Evolutionary conservation across 805 yeast species (phyloP), one percentile per base, ranked within the genome.

Genomic region (Starmerella asiatica): DNA sequence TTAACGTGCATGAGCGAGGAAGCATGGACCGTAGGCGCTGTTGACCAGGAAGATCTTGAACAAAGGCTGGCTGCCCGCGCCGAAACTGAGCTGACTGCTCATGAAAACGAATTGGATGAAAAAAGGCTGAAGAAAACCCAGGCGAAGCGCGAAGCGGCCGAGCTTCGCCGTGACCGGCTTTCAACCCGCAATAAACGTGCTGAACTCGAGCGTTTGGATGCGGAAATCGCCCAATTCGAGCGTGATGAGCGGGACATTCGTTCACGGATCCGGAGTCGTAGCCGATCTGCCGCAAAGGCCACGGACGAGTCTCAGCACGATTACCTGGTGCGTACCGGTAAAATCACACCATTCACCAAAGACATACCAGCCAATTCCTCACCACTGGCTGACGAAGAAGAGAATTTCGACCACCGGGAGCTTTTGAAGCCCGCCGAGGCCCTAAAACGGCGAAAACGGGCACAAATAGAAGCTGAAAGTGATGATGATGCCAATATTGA

Each of bases 281-380:
- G 21, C 4, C 15, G 11, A 9, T 6, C 15, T 8, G 32, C 21
- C 12, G 8, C 17, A 12, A 15, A 2, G 39, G 36, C 3, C 5
- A 74, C 79, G 0, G 80, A 71, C n/a, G 97, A 91, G 53, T 60
- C 84, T 0, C 80, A 79, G 53, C 73, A 73, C 41, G 96, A 86
- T 37, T 86, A 60, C 53, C 64, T 91, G 44, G 72, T 91, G 0
- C 68, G 98, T 47, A 86, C 88, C 0, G 98, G 98, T 21, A 76
- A 84, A 56, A 73, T 85, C 40, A 91, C 98, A 0, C 97, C 97
- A 0, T 91, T 91, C 64, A 93, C 95, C 9, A 40, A 34, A 6
- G 57, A 51, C 5, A 52, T 43, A 19, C 58, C 48, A 3, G 51
- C 47, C 23, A 23, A 11, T 11, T 23, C 26, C 26, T 7, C 7